phyloP scores from a whole-genome alignment of 139 green algal species.

The Astrephomene gubernaculifera region DNA sequence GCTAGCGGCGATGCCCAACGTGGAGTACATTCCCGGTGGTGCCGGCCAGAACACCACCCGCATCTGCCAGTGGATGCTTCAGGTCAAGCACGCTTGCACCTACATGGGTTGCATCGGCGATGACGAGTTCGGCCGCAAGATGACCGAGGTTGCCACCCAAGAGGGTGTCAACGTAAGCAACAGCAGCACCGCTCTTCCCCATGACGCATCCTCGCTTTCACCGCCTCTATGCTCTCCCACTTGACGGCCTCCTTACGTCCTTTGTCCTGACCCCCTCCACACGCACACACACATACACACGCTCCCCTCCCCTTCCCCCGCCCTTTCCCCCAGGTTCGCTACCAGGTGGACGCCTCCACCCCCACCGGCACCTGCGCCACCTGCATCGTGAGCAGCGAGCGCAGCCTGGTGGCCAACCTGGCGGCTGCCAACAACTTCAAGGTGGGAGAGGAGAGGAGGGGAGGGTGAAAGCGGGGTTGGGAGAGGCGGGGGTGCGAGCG shows the following conservation, averaged over 20 bases:
- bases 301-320: background rate
- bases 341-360: conserved; percentile 87
- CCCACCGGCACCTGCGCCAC: conserved; percentile 96
- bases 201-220: too few relatives aligned
- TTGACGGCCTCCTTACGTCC: too few relatives aligned
- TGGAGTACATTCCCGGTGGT: conserved; percentile 98
- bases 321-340: conserved; percentile 74
- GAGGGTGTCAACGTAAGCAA: conserved; percentile 84
- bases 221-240: too few relatives aligned
- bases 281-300: too few relatives aligned
- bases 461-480: too few relatives aligned
- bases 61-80: conserved; percentile 98
- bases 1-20: conserved; percentile 79
- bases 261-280: too few relatives aligned
- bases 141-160: conserved; percentile 77
- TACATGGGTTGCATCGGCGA: conserved; percentile 98
- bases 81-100: conserved; percentile 79
- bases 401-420: conserved; percentile 96
- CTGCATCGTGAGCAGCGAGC: conserved; percentile 90
- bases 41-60: conserved; percentile 98
- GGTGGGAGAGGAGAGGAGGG: conserved; percentile 60
- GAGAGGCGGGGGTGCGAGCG: too few relatives aligned
- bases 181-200: too few relatives aligned
- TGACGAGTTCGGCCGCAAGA: conserved; percentile 92
- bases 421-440: conserved; percentile 99